These are phyloP conservation scores for Elsinoe australis DNA, from an alignment of 2,329 filamentous ascomycete genomes.

Conservation along the genomic window DNA sequence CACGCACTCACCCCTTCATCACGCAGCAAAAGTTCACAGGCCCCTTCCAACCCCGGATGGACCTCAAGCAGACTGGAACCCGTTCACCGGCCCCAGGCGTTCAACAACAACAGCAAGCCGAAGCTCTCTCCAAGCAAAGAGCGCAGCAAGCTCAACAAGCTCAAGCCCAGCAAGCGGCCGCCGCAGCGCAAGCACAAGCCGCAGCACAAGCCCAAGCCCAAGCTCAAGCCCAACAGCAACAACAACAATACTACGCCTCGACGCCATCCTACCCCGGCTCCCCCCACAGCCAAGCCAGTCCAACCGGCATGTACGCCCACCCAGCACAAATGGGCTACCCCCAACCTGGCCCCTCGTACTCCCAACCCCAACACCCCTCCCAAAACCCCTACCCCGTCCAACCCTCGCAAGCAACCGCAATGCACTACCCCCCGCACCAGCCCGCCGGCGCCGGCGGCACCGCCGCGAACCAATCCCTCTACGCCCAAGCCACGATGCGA, in stretches of 20 bases:
- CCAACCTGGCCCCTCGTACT: slow-evolving; percentile 34
- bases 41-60: slow-evolving; percentile 95
- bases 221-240: slow-evolving; percentile 53
- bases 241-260: slow-evolving; percentile 34
- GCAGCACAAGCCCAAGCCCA: slow-evolving; percentile 43
- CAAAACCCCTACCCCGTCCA: slow-evolving; percentile 47
- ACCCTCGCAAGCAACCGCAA: slow-evolving; percentile 38
- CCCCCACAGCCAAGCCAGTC: slow-evolving; percentile 24
- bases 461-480: slow-evolving; percentile 57
- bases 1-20: slow-evolving; percentile 95
- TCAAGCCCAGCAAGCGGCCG: slow-evolving; percentile 32
- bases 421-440: slow-evolving; percentile 36
- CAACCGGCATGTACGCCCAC: slow-evolving; percentile 58
- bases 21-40: slow-evolving; percentile 96
- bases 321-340: slow-evolving; percentile 73
- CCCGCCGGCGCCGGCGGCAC: slow-evolving; percentile 21
- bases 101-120: slow-evolving; percentile 91
- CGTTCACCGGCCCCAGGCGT: slow-evolving; percentile 87
- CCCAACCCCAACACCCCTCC: slow-evolving; percentile 65
- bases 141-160: slow-evolving; percentile 51
- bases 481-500: slow-evolving; percentile 66
- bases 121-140: slow-evolving; percentile 86
- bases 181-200: slow-evolving; percentile 21
- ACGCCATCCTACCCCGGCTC: slow-evolving; percentile 39
- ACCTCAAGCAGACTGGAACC: slow-evolving; percentile 79